Evolutionary conservation across 2,329 filamentous ascomycete genomes (phyloP).

Genomic region (Colletotrichum spaethianum): DNA sequence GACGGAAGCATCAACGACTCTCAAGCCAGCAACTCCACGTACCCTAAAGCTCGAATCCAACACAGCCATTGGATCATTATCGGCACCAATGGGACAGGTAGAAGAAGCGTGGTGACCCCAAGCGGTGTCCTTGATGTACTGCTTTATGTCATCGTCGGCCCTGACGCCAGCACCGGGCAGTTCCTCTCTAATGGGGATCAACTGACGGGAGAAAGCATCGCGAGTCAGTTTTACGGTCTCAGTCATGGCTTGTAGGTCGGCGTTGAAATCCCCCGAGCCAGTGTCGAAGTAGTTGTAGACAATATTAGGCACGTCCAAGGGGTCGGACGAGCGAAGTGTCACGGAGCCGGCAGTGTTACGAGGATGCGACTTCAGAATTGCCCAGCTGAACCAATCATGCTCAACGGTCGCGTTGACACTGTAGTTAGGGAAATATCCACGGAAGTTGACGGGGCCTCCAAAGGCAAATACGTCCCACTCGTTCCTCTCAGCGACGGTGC

Average conservation of each 20-base stretch:
- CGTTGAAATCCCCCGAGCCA: constrained; percentile 61
- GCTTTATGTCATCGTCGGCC: constrained; percentile 40
- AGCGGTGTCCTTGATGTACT: constrained; percentile 49
- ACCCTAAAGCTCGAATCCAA: constrained; percentile 66
- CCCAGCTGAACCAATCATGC: constrained; percentile 59
- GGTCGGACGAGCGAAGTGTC: constrained; percentile 71
- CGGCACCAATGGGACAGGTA: constrained; percentile 51
- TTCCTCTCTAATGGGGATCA: constrained; percentile 41
- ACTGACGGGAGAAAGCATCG: constrained; percentile 53
- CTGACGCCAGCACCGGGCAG: constrained; percentile 42
- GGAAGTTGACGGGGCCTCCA: constrained; percentile 56
- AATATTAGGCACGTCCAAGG: constrained; percentile 74
- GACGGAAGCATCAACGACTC: constrained; percentile 62
- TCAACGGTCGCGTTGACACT: constrained; percentile 48
- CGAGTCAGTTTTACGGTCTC: constrained; percentile 70
- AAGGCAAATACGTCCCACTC: constrained; percentile 53
- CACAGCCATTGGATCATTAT: constrained; percentile 55
- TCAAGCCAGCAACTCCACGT: constrained; percentile 58
- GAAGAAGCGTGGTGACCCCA: constrained; percentile 54
- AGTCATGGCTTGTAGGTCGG: constrained; percentile 66
- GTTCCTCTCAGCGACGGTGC: constrained; percentile 45
- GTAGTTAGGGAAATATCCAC: constrained; percentile 58
- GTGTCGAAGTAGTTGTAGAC: constrained; percentile 73
- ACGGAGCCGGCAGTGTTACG: constrained; percentile 75
- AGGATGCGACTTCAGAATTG: constrained; percentile 74